Conservation (phyloP, 768 basidiomycete genomes). For the Suillus spraguei region DNA sequence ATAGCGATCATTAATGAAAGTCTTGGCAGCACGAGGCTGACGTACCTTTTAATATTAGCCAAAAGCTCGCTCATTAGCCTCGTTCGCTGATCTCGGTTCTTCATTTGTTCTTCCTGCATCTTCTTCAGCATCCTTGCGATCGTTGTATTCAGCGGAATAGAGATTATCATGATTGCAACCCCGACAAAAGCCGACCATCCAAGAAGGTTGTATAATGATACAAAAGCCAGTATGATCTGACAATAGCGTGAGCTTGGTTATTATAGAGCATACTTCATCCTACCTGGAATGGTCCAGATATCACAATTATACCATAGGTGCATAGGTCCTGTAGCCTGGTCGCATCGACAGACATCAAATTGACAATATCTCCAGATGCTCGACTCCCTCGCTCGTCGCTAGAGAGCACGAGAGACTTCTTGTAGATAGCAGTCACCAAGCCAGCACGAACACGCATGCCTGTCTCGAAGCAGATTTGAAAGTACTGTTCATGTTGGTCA, state of each 20-base stretch:
- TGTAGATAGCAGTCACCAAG: constrained; percentile 82
- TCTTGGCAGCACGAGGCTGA: neutral
- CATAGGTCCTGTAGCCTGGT: constrained; percentile 79
- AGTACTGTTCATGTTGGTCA: constrained; percentile 56
- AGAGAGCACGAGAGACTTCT: constrained; percentile 83
- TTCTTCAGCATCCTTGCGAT: constrained; percentile 72
- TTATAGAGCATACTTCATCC: constrained; percentile 12
- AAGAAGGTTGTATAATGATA: constrained; percentile 86
- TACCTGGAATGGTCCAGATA: constrained; percentile 88
- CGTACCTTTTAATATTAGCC: constrained; percentile 82
- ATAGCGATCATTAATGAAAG: neutral
- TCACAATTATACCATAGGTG: constrained; percentile 79
- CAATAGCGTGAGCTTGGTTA: constrained; percentile 1
- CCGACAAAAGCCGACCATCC: constrained; percentile 93
- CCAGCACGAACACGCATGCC: constrained; percentile 96
- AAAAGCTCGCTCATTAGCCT: constrained; percentile 93
- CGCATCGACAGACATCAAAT: constrained; percentile 89
- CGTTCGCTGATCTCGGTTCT: constrained; percentile 83
- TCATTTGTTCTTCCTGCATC: constrained; percentile 92
- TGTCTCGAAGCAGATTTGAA: constrained; percentile 79
- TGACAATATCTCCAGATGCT: constrained; percentile 91
- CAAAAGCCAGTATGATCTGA: constrained; percentile 84
- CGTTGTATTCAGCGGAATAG: constrained; percentile 71
- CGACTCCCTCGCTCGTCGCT: constrained; percentile 77
- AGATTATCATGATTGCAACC: constrained; percentile 85